Evolutionary conservation across 1,284 basidiomycete genomes (phyloP), one percentile per base, ranked within the genome.

Genomic region (Pulveroboletus ridleyi): DNA sequence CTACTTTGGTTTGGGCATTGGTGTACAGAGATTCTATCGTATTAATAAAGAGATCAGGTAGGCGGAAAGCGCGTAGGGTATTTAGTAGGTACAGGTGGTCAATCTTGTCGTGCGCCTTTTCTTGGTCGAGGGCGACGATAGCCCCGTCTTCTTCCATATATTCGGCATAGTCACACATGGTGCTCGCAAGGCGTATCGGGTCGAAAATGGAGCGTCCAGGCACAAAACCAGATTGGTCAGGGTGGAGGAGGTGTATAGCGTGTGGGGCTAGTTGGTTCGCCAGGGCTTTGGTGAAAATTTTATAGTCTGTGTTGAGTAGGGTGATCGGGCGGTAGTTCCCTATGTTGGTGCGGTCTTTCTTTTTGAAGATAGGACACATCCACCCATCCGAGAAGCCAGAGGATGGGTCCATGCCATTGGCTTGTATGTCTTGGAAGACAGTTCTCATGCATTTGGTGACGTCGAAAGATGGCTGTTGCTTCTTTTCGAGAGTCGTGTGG

Each of bases 231-330:
- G 35, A 35, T 0, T 70, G 69, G 47, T 71, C 49, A 0, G 13
- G 61, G 14, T 42, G 42, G 42, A 42, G 42, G 42, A 57, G 59
- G 0, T 70, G 49, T 0, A 7, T 1, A 13, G 2, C 41, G 33
- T 0, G 62, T 46, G 0, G 61, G 47, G 1, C 64, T 0, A 66
- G 42, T 13, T 69, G 58, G 0, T 23, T 35, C 0, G 69, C 50
- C 0, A 70, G 56, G 0, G 25, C 42, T 15, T 69, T 70, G 0
- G 60, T 71, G 29, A 70, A 49, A 0, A 62, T 49, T 10, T 70
- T 70, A 15, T 70, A 70, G 49, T 70, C 59, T 6, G 62, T 70
- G 29, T 70, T 66, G 0, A 70, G 63, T 0, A 70, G 67, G 0
- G 64, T 68, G 0, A 70, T 70, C 0, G 53, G 63, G 1, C 33